Evolutionary conservation across 2,329 filamentous ascomycete genomes (phyloP).

Genomic region (Pseudogymnoascus sp.): DNA sequence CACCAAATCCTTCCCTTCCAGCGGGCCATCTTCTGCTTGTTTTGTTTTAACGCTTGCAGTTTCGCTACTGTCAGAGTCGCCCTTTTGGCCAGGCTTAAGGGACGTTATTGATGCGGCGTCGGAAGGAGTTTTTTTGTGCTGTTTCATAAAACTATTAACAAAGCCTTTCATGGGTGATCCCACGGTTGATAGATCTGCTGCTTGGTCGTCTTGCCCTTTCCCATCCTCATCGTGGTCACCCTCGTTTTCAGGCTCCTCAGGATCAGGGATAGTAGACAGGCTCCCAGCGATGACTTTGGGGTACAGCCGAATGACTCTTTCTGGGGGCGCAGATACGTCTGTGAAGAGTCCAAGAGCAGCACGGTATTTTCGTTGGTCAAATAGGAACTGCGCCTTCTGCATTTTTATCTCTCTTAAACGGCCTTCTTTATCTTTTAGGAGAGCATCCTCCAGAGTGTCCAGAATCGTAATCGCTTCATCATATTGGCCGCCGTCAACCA

Average conservation of each 20-base stretch:
- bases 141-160: slow-evolving; percentile 33
- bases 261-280: slow-evolving; percentile 48
- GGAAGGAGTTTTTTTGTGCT: slow-evolving; percentile 28
- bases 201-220: slow-evolving; percentile 43
- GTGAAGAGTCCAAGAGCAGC: slow-evolving; percentile 84
- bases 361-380: slow-evolving; percentile 73
- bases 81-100: slow-evolving; percentile 36
- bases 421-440: slow-evolving; percentile 73
- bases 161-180: slow-evolving; percentile 26
- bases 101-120: slow-evolving; percentile 53
- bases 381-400: slow-evolving; percentile 79
- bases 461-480: slow-evolving; percentile 91
- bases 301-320: slow-evolving; percentile 77
- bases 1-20: slow-evolving; percentile 76
- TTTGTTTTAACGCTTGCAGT: slow-evolving; percentile 43
- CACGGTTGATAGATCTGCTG: slow-evolving; percentile 15
- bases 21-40: slow-evolving; percentile 41
- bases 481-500: slow-evolving; percentile 64
- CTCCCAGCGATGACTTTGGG: slow-evolving; percentile 78
- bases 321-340: slow-evolving; percentile 84
- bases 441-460: slow-evolving; percentile 82
- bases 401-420: slow-evolving; percentile 82
- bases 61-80: slow-evolving; percentile 44
- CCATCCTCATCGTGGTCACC: slow-evolving; percentile 32
- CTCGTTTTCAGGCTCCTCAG: slow-evolving; percentile 38